Evolutionary conservation across 257 asterid species (phyloP), one percentile per base, ranked within the genome.

Genomic region (Fraxinus excelsior): DNA sequence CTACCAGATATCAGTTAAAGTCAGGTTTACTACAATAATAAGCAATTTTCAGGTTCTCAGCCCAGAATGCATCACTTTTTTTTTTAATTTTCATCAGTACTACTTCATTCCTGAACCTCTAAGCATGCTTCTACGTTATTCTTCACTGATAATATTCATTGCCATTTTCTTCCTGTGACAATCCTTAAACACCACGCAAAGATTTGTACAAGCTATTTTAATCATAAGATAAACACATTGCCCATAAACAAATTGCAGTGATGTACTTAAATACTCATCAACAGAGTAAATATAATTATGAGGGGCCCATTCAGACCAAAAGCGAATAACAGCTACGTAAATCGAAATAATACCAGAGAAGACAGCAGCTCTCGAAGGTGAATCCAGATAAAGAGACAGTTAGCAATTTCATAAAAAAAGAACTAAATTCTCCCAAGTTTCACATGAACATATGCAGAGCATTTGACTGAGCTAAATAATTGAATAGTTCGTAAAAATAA

Each of bases 51-150:
- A 26, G 35, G 28, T 62, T 62, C 34, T 62, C 31, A 26, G 35
- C 68, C 68, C 18, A 25, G 68, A 11, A 62, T 62, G 19, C 51
- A 42, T 26, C 35, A 26, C 72, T 38, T 60, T 16, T 64, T 26
- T 37, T 31, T n/a, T n/a, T n/a, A n/a, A 70, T 56, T 37, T 34
- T 46, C 70, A 74, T 25, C n/a, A 7, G 32, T 35, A 74, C 26
- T 34, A 65, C 37, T 21, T 71, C 53, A 42, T 29, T 60, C 60
- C 74, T 21, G 72, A 76, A 62, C 66, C 72, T 66, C 66, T 42
- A 69, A 65, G 80, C 42, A 73, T 62, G 71, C 8, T n/a, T 72
- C 72, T 66, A 69, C 23, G 40, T n/a, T 28, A 60, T 74, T 38
- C 44, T 11, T 67, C 75, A 31, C 71, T 71, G 10, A 29, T 60